Evolutionary conservation across 2,329 filamentous ascomycete genomes (phyloP).

Genomic region (Colletotrichum spaethianum): DNA sequence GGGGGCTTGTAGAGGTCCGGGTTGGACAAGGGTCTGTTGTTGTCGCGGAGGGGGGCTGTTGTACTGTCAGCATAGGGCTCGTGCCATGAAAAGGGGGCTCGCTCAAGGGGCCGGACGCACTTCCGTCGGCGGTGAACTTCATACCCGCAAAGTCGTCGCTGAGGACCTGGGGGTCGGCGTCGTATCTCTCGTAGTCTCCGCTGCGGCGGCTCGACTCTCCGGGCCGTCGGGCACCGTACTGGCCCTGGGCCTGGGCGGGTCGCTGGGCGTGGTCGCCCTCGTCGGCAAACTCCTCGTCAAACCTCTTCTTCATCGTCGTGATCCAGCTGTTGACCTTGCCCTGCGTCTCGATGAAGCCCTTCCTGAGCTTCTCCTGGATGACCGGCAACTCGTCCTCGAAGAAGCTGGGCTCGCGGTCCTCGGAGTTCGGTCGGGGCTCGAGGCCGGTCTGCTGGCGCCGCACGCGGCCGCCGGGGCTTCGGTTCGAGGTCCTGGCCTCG

Average conservation of each 20-base stretch:
- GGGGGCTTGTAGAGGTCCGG: constrained; percentile 84
- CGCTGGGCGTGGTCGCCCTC: constrained; percentile 66
- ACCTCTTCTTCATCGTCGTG: constrained; percentile 89
- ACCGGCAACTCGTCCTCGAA: constrained; percentile 96
- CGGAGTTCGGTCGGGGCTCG: constrained; percentile 63
- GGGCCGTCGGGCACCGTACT: constrained; percentile 59
- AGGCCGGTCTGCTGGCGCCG: constrained; percentile 59
- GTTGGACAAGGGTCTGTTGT: constrained; percentile 77
- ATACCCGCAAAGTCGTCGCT: constrained; percentile 89
- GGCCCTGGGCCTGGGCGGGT: constrained; percentile 50
- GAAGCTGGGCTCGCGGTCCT: constrained; percentile 87
- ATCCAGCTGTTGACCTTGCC: constrained; percentile 95
- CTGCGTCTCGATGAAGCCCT: constrained; percentile 96
- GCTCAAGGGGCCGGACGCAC: constrained; percentile 58
- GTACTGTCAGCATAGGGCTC: constrained; percentile 43
- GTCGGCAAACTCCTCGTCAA: constrained; percentile 89
- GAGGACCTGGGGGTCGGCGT: constrained; percentile 92
- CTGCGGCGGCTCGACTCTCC: constrained; percentile 79
- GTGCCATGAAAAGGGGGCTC: background rate
- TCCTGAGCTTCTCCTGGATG: constrained; percentile 92
- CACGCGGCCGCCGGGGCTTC: constrained; percentile 47
- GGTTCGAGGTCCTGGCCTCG: constrained; percentile 68
- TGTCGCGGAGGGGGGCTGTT: constrained; percentile 66
- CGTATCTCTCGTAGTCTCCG: constrained; percentile 91
- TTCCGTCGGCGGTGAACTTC: constrained; percentile 73